A percentile compares a stretch with the other conserved stretches of the same genome.
phyloP scores from a whole-genome alignment of 176 grass and related monocot species.

The Aegilops longissima region DNA sequence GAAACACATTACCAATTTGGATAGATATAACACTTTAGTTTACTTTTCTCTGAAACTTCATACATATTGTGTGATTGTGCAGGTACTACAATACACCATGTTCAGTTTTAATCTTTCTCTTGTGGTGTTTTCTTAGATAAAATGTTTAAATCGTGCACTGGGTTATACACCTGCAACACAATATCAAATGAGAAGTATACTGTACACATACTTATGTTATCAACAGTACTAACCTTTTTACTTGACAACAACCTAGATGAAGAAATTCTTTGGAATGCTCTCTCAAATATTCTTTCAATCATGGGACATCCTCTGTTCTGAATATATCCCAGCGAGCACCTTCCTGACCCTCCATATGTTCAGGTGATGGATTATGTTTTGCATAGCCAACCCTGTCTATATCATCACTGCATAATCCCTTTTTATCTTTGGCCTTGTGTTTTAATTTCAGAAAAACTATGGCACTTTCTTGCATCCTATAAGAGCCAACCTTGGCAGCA shows the following conservation, averaged over 20 bases:
- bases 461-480: no score
- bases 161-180: conserved; percentile 42
- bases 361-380: neutral
- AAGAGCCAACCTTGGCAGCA: no score
- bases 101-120: no score
- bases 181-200: neutral
- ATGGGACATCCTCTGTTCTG: conserved; percentile 44
- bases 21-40: no score
- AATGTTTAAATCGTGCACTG: conserved; percentile 54
- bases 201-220: no score
- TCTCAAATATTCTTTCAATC: conserved; percentile 35
- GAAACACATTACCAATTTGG: neutral
- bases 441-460: no score
- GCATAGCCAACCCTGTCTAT: neutral
- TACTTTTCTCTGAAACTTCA: conserved; percentile 50
- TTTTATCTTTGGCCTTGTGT: no score
- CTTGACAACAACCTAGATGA: conserved; percentile 40
- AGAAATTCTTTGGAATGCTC: conserved; percentile 56
- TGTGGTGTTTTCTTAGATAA: conserved; percentile 31
- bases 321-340: conserved; percentile 70
- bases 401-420: no score
- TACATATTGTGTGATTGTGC: conserved; percentile 24
- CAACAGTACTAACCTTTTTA: conserved; percentile 38
- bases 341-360: neutral
- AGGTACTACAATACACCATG: no score